phyloP scores from a whole-genome alignment of 2,329 filamentous ascomycete species.

The Rhexocercosporidium sp. region DNA sequence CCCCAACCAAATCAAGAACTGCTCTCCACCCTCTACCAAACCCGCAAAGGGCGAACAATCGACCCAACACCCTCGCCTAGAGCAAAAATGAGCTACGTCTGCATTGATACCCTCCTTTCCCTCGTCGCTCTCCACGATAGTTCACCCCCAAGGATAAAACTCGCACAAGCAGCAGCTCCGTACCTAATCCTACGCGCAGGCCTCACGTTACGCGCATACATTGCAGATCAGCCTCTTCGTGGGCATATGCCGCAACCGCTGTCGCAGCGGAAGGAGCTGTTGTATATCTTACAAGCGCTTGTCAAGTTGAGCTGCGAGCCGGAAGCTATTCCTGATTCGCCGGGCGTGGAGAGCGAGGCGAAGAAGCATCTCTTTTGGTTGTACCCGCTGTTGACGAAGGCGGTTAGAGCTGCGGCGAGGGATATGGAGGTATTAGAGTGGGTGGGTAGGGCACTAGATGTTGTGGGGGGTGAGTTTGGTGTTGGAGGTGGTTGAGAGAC shows the following conservation, averaged over 20 bases:
- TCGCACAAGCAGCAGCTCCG: constrained; percentile 78
- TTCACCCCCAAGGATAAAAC: constrained; percentile 41
- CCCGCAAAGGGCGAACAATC: constrained; percentile 74
- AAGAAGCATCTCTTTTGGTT: constrained; percentile 81
- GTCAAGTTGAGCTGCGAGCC: constrained; percentile 72
- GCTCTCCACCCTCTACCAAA: constrained; percentile 65
- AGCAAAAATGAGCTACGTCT: constrained; percentile 76
- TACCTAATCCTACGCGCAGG: constrained; percentile 84
- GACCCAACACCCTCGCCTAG: constrained; percentile 69
- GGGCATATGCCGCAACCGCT: constrained; percentile 89
- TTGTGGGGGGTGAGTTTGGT: constrained; percentile 62
- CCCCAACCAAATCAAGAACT: constrained; percentile 55
- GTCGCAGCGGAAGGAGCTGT: constrained; percentile 77
- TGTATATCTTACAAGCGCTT: constrained; percentile 71
- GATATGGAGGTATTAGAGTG: constrained; percentile 65
- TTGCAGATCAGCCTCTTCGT: constrained; percentile 88
- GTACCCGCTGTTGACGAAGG: constrained; percentile 77
- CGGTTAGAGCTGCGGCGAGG: constrained; percentile 63
- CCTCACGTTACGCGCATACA: constrained; percentile 80
- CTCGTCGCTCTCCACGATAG: constrained; percentile 62
- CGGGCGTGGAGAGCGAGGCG: constrained; percentile 58
- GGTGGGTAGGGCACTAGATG: constrained; percentile 64
- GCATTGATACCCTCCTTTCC: constrained; percentile 78
- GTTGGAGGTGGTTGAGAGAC: constrained; percentile 28
- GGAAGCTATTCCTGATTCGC: constrained; percentile 66